phyloP scores from a whole-genome alignment of 2,329 filamentous ascomycete genomes.

The Hypoxylon sp. region DNA sequence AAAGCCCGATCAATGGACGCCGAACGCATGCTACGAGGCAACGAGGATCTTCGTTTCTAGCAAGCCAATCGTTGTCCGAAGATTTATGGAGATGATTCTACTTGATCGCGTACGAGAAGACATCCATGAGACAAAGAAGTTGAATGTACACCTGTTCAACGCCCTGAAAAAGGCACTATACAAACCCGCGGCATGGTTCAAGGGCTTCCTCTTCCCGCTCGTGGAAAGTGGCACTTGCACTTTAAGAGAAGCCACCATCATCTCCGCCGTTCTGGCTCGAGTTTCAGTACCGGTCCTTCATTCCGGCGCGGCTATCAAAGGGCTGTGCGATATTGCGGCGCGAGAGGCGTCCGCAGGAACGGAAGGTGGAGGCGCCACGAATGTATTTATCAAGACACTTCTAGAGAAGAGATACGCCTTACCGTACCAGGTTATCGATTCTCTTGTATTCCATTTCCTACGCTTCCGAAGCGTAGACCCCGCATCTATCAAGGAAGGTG shows the following conservation, averaged over 20 bases:
- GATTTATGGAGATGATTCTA: slow-evolving; percentile 88
- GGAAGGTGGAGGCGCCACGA: slow-evolving; percentile 91
- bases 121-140: slow-evolving; percentile 92
- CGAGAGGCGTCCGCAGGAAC: slow-evolving; percentile 84
- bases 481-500: slow-evolving; percentile 66
- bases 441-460: slow-evolving; percentile 95
- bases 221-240: slow-evolving; percentile 90
- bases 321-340: slow-evolving; percentile 93
- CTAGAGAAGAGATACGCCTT: slow-evolving; percentile 98
- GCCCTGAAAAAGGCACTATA: slow-evolving; percentile 92
- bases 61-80: slow-evolving; percentile 83
- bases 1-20: slow-evolving; percentile 79
- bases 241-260: slow-evolving; percentile 90
- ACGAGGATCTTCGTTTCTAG: slow-evolving; percentile 93
- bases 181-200: slow-evolving; percentile 97
- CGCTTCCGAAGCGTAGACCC: slow-evolving; percentile 83
- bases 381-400: slow-evolving; percentile 93
- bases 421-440: slow-evolving; percentile 94
- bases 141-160: slow-evolving; percentile 96
- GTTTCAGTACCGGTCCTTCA: slow-evolving; percentile 92
- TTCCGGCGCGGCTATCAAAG: slow-evolving; percentile 90
- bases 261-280: slow-evolving; percentile 86
- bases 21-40: slow-evolving; percentile 87
- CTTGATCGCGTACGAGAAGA: slow-evolving; percentile 93
- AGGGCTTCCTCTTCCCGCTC: slow-evolving; percentile 93